phyloP scores from a whole-genome alignment of 768 basidiomycete species.

The Tricholoma sp. region DNA sequence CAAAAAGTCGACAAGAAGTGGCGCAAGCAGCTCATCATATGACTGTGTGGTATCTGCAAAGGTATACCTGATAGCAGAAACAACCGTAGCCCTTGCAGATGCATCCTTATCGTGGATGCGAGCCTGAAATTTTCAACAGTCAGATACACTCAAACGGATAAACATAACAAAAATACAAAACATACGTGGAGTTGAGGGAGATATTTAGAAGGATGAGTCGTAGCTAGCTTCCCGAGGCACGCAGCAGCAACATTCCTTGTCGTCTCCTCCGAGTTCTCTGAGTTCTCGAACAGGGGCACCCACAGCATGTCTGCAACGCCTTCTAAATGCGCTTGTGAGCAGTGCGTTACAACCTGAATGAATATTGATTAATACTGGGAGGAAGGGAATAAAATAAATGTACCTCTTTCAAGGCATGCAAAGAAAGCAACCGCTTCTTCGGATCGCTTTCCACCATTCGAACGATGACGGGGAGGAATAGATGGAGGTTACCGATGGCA shows the following conservation, averaged over 20 bases:
- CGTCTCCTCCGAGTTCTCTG: conserved; percentile 85
- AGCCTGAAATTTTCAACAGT: conserved; percentile 31
- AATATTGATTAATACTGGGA: not conserved
- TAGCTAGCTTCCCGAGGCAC: conserved; percentile 92
- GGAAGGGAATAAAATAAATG: not conserved
- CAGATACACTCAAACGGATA: not conserved
- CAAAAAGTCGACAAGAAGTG: conserved; percentile 86
- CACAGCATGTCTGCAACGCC: conserved; percentile 86
- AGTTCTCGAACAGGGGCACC: conserved; percentile 89
- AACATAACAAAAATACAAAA: conserved; percentile 1
- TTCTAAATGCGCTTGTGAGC: conserved; percentile 78
- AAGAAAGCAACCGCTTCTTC: conserved; percentile 75
- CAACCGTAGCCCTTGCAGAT: conserved; percentile 78
- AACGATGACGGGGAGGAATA: conserved; percentile 83
- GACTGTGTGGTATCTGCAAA: conserved; percentile 82
- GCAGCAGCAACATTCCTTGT: conserved; percentile 94
- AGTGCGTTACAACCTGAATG: conserved; percentile 83
- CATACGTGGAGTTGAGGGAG: conserved; percentile 87
- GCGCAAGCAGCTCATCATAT: conserved; percentile 88
- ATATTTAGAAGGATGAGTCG: conserved; percentile 85
- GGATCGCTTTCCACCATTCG: conserved; percentile 69
- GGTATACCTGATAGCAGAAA: conserved; percentile 90
- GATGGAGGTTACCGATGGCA: conserved; percentile 85
- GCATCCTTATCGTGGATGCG: conserved; percentile 66
- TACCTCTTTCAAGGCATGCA: conserved; percentile 93